Evolutionary conservation across 192 early-diverging fungal species (phyloP).

Genomic region (Backusella westeae): DNA sequence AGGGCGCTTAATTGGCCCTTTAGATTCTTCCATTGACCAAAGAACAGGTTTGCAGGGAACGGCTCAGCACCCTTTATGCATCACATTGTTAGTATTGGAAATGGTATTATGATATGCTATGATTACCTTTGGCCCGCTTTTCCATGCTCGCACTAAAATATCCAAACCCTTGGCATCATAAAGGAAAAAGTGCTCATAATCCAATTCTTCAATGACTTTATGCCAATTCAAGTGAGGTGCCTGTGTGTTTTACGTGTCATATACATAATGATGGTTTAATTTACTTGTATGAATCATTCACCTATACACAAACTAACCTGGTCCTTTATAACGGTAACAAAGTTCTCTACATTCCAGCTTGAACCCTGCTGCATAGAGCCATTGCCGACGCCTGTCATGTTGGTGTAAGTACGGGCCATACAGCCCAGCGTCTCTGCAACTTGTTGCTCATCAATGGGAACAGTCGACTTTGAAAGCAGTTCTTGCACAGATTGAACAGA

Average conservation of each 20-base stretch:
- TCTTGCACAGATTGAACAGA: constrained; percentile 39
- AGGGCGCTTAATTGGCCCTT: constrained; percentile 71
- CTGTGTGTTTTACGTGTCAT: constrained; percentile 31
- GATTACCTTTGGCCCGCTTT: constrained; percentile 25
- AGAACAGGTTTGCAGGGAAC: constrained; percentile 70
- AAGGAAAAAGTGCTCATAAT: constrained; percentile 61
- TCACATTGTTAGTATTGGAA: neutral
- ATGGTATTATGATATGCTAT: neutral
- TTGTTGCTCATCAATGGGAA: constrained; percentile 42
- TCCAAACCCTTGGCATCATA: constrained; percentile 56
- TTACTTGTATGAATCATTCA: neutral
- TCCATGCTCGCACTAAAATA: constrained; percentile 61
- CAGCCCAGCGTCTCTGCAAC: constrained; percentile 63
- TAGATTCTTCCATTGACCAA: constrained; percentile 71
- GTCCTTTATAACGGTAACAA: constrained; percentile 52
- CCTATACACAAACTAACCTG: constrained; percentile 39
- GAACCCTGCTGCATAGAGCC: constrained; percentile 33
- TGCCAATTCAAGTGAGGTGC: constrained; percentile 61
- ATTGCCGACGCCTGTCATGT: constrained; percentile 37
- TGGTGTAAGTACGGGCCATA: constrained; percentile 56
- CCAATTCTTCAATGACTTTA: constrained; percentile 58
- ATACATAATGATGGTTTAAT: no score
- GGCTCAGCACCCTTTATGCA: constrained; percentile 48
- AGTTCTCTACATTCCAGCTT: constrained; percentile 63
- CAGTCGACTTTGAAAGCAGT: constrained; percentile 40